These are phyloP conservation scores for Penicillium palitans DNA, from an alignment of 2,329 filamentous ascomycete genomes.

Conservation along the genomic window DNA sequence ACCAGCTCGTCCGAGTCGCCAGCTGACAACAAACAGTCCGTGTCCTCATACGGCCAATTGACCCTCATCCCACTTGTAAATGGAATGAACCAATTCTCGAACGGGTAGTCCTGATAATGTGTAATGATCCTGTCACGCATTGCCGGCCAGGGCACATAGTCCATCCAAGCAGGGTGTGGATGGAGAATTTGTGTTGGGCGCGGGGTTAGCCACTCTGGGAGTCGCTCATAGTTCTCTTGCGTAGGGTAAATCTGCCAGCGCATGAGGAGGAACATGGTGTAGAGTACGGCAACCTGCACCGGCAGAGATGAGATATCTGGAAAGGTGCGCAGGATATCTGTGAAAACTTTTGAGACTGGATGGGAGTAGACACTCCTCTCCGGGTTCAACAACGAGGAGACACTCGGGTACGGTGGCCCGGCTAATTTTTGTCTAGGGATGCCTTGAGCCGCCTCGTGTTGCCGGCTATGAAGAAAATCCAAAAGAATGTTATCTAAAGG, in stretches of 20 bases:
- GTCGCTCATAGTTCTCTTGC: constrained; percentile 72
- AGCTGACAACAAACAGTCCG: constrained; percentile 64
- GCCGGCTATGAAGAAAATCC: constrained; percentile 72
- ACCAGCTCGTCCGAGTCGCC: constrained; percentile 62
- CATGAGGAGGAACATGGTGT: constrained; percentile 84
- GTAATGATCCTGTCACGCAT: constrained; percentile 69
- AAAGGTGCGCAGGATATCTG: constrained; percentile 81
- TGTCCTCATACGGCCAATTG: constrained; percentile 81
- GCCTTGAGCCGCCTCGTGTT: constrained; percentile 66
- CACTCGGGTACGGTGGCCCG: constrained; percentile 76
- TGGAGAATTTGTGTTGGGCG: constrained; percentile 64
- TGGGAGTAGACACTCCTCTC: constrained; percentile 64
- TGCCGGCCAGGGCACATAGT: constrained; percentile 75
- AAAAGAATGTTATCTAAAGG: constrained; percentile 76
- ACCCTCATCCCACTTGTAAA: constrained; percentile 74
- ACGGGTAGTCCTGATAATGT: constrained; percentile 59
- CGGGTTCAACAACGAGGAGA: constrained; percentile 75
- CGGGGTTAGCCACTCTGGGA: constrained; percentile 73
- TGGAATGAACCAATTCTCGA: constrained; percentile 80
- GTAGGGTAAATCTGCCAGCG: constrained; percentile 81
- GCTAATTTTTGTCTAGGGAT: constrained; percentile 65
- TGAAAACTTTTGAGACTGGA: constrained; percentile 79
- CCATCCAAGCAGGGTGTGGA: constrained; percentile 77
- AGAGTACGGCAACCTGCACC: constrained; percentile 78
- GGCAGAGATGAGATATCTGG: constrained; percentile 75